Evolutionary conservation across 768 basidiomycete species (phyloP), one percentile per base, ranked within the genome.

Genomic region (Neoboletus brunneissimus): DNA sequence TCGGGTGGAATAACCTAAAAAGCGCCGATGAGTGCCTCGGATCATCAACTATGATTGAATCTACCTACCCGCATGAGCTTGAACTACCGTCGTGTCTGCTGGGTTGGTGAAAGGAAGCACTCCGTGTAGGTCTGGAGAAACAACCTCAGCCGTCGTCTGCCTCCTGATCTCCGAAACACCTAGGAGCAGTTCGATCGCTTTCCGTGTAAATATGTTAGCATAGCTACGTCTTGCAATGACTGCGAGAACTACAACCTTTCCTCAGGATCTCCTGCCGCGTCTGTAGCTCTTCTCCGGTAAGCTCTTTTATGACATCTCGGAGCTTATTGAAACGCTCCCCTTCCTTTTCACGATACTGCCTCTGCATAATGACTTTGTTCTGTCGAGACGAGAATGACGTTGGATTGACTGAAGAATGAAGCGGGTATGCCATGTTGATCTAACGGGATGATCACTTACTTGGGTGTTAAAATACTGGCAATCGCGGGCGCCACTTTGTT

Each of bases 291-390:
- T 60, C 49, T 18, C 59, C 54, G 0, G 61, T 71, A 37, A 69
- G 43, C 8, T 55, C 29, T n/a, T 46, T 56, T 45, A 71, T 64
- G 44, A 47, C 25, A 1, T 38, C 45, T 12, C 58, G 55, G n/a
- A 70, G 65, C 1, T 23, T 25, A 2, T 18, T 49, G 22, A 70
- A 58, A 40, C 38, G 57, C 1, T 60, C 62, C 8, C 48, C 40
- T 34, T 70, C 67, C 44, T 56, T 69, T 35, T 60, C 51, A 27
- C 69, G 67, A 40, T 70, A 70, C 25, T 47, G 48, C 41, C 38
- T 60, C 40, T 70, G 69, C 35, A 23, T 27, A 2, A 15, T n/a
- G 25, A 42, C 53, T 48, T 71, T 69, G 25, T 18, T 51, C 37
- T 48, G 51, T 44, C 20, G 61, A 18, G 52, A 18, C 8, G 18